Conservation (phyloP, 768 basidiomycete genomes). For the Boletus rubroflammeus region DNA sequence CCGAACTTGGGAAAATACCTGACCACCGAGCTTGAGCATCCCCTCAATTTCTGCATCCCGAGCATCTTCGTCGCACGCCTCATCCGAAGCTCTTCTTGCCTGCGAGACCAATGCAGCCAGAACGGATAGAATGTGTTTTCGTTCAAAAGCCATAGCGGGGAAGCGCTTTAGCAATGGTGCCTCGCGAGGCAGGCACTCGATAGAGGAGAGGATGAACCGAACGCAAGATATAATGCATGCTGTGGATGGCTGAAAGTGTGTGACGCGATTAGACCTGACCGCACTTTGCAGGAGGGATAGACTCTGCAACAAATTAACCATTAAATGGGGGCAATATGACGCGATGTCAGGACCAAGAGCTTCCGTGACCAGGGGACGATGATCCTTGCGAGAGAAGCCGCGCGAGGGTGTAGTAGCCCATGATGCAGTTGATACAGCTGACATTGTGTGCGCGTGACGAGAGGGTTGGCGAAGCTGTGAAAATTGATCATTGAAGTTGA, state of each 20-base stretch:
- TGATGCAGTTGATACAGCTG: conserved; percentile 49
- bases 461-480: conserved; percentile 31
- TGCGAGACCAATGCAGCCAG: conserved; percentile 82
- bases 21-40: conserved; percentile 79
- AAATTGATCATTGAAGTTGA: conserved; percentile 4
- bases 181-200: conserved; percentile 82
- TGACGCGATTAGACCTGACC: conserved; percentile 67
- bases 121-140: conserved; percentile 77
- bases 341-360: conserved; percentile 49
- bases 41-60: conserved; percentile 58
- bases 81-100: conserved; percentile 60
- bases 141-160: conserved; percentile 66
- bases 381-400: conserved; percentile 36
- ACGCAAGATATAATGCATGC: conserved; percentile 95
- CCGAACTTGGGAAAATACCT: conserved; percentile 77
- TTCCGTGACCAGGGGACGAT: conserved; percentile 44
- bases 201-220: conserved; percentile 76
- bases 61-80: conserved; percentile 41
- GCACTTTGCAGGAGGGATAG: conserved; percentile 83
- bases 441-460: conserved; percentile 50
- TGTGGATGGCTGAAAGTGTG: conserved; percentile 91
- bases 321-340: conserved; percentile 71
- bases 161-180: conserved; percentile 66
- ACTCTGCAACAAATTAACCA: conserved; percentile 82
- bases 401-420: conserved; percentile 48